Conservation (phyloP, 2,329 filamentous ascomycete genomes). For the Fusarium multiceps region DNA sequence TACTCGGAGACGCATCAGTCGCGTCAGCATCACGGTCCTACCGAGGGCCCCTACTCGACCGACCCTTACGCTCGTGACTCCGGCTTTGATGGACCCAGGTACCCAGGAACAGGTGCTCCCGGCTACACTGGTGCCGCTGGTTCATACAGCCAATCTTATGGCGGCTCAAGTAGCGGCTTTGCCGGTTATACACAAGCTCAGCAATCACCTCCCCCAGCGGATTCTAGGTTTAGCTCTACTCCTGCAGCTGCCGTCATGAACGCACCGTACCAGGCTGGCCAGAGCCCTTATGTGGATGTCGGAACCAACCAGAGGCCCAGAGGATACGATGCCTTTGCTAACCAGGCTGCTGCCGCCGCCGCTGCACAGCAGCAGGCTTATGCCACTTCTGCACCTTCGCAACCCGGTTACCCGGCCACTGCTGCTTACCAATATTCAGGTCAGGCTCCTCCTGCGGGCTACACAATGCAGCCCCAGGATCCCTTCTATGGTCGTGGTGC, state of each 20-base stretch:
- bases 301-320: constrained; percentile 51
- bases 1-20: constrained; percentile 64
- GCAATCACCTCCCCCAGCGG: constrained; percentile 49
- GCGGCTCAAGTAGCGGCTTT: constrained; percentile 49
- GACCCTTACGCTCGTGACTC: constrained; percentile 55
- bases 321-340: constrained; percentile 51
- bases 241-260: constrained; percentile 49
- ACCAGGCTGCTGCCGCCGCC: constrained; percentile 47
- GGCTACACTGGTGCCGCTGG: constrained; percentile 61
- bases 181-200: constrained; percentile 49
- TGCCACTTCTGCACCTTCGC: constrained; percentile 48
- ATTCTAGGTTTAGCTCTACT: constrained; percentile 49
- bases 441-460: constrained; percentile 53
- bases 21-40: constrained; percentile 62
- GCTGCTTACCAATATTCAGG: constrained; percentile 50
- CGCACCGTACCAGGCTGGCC: constrained; percentile 46
- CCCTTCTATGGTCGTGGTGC: constrained; percentile 70
- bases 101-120: constrained; percentile 62
- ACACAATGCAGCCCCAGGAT: constrained; percentile 62
- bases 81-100: constrained; percentile 59
- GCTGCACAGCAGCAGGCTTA: constrained; percentile 50
- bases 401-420: constrained; percentile 49
- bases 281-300: constrained; percentile 52
- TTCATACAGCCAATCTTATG: constrained; percentile 49
- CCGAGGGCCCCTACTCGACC: constrained; percentile 51